Evolutionary conservation across 2,329 filamentous ascomycete species (phyloP).

Genomic region (Aspergillus eucalypticola): DNA sequence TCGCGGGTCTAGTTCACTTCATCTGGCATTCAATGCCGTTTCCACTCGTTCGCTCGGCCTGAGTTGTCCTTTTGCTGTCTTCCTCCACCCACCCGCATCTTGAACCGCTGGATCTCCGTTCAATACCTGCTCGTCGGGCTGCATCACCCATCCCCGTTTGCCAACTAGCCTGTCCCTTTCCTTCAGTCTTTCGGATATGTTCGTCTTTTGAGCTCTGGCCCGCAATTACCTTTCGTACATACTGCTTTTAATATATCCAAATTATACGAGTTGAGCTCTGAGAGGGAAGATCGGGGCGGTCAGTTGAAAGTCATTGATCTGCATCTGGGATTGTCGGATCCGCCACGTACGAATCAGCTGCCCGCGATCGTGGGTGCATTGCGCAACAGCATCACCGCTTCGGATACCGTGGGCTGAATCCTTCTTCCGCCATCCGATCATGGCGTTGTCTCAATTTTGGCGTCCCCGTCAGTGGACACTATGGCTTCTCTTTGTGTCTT

Average conservation of each 20-base stretch:
- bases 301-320: constrained; percentile 14
- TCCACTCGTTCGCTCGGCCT: constrained; percentile 13
- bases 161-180: constrained; percentile 1
- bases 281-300: not conserved
- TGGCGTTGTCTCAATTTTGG: constrained; percentile 18
- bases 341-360: constrained; percentile 22
- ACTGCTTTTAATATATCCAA: not conserved
- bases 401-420: constrained; percentile 7
- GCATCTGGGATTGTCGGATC: constrained; percentile 14
- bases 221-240: not conserved
- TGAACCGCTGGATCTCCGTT: constrained; percentile 7
- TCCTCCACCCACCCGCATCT: not conserved
- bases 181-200: constrained; percentile 2
- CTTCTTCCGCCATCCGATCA: constrained; percentile 12
- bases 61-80: not conserved
- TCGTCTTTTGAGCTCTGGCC: not conserved
- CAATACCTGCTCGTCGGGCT: not conserved
- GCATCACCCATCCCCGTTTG: not conserved
- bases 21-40: constrained; percentile 6
- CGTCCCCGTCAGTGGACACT: constrained; percentile 25
- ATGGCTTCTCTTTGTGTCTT: constrained; percentile 54
- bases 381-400: constrained; percentile 12
- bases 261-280: constrained; percentile 3
- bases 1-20: not conserved
- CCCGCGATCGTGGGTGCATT: constrained; percentile 11